Base-by-base conservation (phyloP, 768 basidiomycete genomes). In the Lentinula sp. region DNA sequence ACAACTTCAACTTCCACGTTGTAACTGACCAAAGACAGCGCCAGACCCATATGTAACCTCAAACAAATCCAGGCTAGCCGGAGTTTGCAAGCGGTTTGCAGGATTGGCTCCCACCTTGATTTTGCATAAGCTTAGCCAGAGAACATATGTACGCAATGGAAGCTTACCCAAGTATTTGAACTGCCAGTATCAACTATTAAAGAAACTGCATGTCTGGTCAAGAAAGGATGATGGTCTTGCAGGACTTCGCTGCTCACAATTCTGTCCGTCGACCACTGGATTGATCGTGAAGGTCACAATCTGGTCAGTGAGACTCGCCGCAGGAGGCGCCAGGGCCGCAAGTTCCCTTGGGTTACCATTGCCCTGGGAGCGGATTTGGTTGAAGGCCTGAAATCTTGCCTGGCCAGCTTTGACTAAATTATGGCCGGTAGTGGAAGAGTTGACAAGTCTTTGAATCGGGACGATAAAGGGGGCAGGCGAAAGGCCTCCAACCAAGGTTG, bases 151-250 rank as follows among this genome's bases (percentile, higher is more conserved):
- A 23, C 23, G 37, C 34, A 18, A 37, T n/a, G 35, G 5, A 8
- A 39, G 39, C 53, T 35, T 11, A 54, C 53, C 53, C 53, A 54
- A 39, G 53, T 54, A 39, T 54, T 54, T n/a, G 53, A 54, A 39
- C 53, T 54, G 3, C 53, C 53, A 21, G 53, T 54, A 40, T 54
- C 53, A n/a, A 54, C 53, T 39, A 54, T 37, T 15, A 54, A 18
- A 5, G 32, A 39, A n/a, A 37, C 53, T 54, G 9, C 16, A 39
- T 7, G 18, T 10, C 23, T 15, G 16, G 51, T 32, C 32, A 18
- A 40, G 18, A 39, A 21, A 39, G 9, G n/a, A 54, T 15, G 13
- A n/a, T 37, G 18, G n/a, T 37, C 21, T n/a, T 16, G 8, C 21
- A 39, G n/a, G 8, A 18, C 18, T 9, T 39, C 10, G 6, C 11